phyloP scores from a whole-genome alignment of 768 basidiomycete species.

The Kwoniella dendrophila region DNA sequence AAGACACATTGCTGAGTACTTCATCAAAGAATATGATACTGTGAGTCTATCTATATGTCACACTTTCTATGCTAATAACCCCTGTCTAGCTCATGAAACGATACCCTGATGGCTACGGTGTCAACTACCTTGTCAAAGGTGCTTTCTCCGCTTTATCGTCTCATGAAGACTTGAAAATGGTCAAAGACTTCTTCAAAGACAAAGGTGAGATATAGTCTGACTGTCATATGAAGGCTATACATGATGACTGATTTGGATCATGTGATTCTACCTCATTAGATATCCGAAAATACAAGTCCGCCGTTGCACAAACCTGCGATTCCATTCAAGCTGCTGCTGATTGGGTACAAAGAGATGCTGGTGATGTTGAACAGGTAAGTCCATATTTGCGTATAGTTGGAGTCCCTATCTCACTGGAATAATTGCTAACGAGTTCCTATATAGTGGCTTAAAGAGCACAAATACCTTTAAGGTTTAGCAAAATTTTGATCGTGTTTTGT shows the following conservation, averaged over 20 bases:
- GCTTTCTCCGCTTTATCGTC: slow-evolving; percentile 64
- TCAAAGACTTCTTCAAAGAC: slow-evolving; percentile 73
- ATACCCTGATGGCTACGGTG: slow-evolving; percentile 65
- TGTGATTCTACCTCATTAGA: slow-evolving; percentile 16
- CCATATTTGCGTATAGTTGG: neutral
- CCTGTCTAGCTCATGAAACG: slow-evolving; percentile 60
- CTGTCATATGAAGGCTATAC: neutral
- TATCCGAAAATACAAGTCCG: slow-evolving; percentile 48
- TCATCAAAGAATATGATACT: slow-evolving; percentile 69
- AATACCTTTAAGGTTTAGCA: slow-evolving; percentile 43
- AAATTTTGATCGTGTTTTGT: neutral
- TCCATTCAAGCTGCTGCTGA: slow-evolving; percentile 51
- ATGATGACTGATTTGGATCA: slow-evolving; percentile 2
- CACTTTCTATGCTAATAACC: neutral
- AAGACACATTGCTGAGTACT: slow-evolving; percentile 64
- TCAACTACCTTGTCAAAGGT: slow-evolving; percentile 55
- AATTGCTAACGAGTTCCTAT: too few species aligned
- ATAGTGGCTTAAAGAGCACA: slow-evolving; percentile 56
- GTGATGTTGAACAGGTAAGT: slow-evolving; percentile 54
- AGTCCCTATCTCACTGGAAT: neutral
- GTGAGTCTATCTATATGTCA: slow-evolving; percentile 55
- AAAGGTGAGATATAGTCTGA: slow-evolving; percentile 42
- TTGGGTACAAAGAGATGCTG: slow-evolving; percentile 53
- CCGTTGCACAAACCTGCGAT: slow-evolving; percentile 54
- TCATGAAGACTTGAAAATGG: slow-evolving; percentile 65